These are phyloP conservation scores for Fusarium nygamai DNA, from an alignment of 2,329 filamentous ascomycete species.

Conservation along the genomic window DNA sequence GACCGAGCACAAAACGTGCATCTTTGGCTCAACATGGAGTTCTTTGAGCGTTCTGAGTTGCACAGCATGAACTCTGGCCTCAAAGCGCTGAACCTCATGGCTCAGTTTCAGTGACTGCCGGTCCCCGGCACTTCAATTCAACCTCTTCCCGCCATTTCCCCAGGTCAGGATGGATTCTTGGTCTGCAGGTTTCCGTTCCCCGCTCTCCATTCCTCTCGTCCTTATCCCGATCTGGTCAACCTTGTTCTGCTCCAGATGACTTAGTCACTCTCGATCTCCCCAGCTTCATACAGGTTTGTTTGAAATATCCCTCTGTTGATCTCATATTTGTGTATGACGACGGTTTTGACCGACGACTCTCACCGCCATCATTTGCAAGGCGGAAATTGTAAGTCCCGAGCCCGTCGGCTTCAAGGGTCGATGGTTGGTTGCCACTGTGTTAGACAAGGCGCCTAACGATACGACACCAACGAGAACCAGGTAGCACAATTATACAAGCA, in stretches of 20 bases:
- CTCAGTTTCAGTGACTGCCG: constrained; percentile 13
- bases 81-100: neutral
- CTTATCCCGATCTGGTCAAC: neutral
- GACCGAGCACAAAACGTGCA: neutral
- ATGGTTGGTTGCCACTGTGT: constrained; percentile 15
- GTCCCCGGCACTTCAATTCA: constrained; percentile 3
- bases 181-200: neutral
- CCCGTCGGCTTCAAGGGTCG: neutral
- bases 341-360: neutral
- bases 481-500: neutral
- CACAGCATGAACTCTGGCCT: constrained; percentile 1
- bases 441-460: constrained; percentile 4
- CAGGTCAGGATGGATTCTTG: neutral
- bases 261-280: neutral
- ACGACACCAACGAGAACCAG: neutral
- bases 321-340: neutral
- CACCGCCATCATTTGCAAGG: constrained; percentile 2
- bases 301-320: neutral
- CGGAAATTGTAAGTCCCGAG: neutral
- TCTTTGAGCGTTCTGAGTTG: neutral
- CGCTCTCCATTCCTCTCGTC: neutral
- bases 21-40: neutral
- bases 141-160: neutral
- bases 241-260: neutral
- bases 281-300: neutral